Evolutionary conservation across 2,329 filamentous ascomycete species (phyloP), one percentile per base, ranked within the genome.

Genomic region (Ascochyta rabiei): DNA sequence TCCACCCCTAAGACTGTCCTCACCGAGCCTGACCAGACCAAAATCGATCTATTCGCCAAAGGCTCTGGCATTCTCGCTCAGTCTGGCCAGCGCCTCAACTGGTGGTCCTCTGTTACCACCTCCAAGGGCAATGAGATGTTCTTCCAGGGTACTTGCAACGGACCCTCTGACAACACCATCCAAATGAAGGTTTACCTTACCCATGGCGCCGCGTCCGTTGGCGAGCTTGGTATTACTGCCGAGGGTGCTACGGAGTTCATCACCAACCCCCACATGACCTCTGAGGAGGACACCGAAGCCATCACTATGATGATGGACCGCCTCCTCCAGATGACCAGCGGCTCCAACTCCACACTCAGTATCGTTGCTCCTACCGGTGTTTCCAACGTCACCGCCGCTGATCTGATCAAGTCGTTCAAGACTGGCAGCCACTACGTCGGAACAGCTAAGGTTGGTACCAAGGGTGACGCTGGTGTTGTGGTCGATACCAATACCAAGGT

Each of bases 151-250:
- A 82, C 80, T 9, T 79, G 77, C 68, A 77, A 77, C 56, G 74
- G 77, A 0, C 68, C 76, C 44, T 59, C 66, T 19, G 64, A 70
- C 54, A 66, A 69, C 60, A 70, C 66, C 16, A 59, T 74, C 24
- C 68, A 72, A 48, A 73, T 75, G 69, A 74, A 74, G 57, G 60
- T 74, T 8, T 88, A 89, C 73, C 83, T 89, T 16, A 85, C 85
- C 30, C 83, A 86, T 53, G 86, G 86, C 40, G 76, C 82, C 12
- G 80, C 81, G n/a, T 86, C 86, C 9, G 77, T 84, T 15, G 86
- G 86, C 23, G 79, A 83, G 48, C 81, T 87, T 59, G 71, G 71
- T 26, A 72, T 76, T 42, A 73, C 69, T 8, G 60, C 67, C 3
- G 66, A 64, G 1, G 73, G 76, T 13, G 65, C 75, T 31, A 77